Percentiles rank a stretch among this genome's conserved stretches.
Conservation (phyloP, 2,329 filamentous ascomycete species). For the Saccharata proteae region DNA sequence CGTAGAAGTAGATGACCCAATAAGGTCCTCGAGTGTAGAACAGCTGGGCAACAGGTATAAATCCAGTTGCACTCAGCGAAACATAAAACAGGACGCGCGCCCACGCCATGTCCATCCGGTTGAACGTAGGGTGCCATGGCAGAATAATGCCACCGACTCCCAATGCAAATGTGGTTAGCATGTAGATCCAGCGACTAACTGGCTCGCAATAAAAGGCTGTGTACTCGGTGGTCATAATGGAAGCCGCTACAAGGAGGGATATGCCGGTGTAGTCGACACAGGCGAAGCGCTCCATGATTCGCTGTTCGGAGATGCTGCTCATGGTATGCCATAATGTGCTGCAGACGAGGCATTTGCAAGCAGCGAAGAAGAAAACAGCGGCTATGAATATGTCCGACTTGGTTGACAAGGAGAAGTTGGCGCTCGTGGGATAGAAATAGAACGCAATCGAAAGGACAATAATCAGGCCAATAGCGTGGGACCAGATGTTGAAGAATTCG, state of each 20-base stretch:
- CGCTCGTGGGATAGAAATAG: conserved; percentile 84
- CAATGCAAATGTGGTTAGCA: conserved; percentile 65
- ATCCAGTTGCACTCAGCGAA: conserved; percentile 74
- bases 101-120: conserved; percentile 86
- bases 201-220: conserved; percentile 98
- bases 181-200: conserved; percentile 72
- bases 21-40: conserved; percentile 61
- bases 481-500: conserved; percentile 97
- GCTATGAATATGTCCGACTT: conserved; percentile 85
- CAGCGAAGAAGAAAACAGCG: conserved; percentile 90
- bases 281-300: conserved; percentile 84
- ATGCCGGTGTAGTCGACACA: conserved; percentile 99
- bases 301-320: conserved; percentile 87
- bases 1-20: conserved; percentile 84
- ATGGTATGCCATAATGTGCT: conserved; percentile 97
- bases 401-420: conserved; percentile 76
- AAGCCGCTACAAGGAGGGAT: conserved; percentile 83
- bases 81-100: conserved; percentile 85
- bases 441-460: conserved; percentile 82
- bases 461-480: conserved; percentile 78
- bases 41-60: conserved; percentile 78
- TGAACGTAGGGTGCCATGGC: conserved; percentile 94
- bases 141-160: conserved; percentile 81
- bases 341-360: conserved; percentile 88
- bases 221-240: conserved; percentile 97